Conservation (phyloP, 1,284 basidiomycete species). For the Apiotrichum gracile region DNA sequence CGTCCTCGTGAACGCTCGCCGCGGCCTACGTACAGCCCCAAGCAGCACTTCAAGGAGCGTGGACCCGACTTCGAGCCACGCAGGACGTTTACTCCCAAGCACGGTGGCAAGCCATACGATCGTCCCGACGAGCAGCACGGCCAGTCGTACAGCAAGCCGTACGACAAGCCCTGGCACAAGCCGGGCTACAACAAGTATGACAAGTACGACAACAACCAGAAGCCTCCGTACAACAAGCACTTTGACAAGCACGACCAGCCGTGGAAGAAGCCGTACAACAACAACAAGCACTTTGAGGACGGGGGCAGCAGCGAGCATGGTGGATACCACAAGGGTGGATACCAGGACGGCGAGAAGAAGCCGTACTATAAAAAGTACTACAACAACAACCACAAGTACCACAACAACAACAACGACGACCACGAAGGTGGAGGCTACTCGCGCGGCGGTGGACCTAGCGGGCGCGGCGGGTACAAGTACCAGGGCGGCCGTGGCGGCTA, state of each 20-base stretch:
- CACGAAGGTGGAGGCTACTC: not conserved
- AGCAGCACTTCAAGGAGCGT: not conserved
- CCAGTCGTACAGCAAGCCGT: too few relatives aligned
- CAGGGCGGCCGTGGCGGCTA: not conserved
- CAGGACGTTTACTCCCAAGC: not conserved
- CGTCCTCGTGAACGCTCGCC: not conserved
- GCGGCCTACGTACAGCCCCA: not conserved
- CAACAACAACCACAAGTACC: not conserved
- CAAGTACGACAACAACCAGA: not conserved
- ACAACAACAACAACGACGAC: not conserved
- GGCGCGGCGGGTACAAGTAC: not conserved
- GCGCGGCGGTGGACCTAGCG: not conserved
- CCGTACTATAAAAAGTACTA: not conserved
- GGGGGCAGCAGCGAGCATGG: not conserved
- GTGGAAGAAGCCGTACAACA: not conserved
- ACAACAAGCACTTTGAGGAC: not conserved
- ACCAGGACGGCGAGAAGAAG: too few relatives aligned
- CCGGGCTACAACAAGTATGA: not conserved
- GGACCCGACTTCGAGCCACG: not conserved
- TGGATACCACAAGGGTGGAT: not conserved
- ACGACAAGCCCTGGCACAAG: not conserved
- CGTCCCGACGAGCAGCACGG: not conserved
- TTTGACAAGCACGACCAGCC: slow-evolving; percentile 1
- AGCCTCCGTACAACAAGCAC: not conserved
- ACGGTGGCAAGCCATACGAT: not conserved